Percentiles rank a stretch among this genome's conserved stretches.
phyloP scores from a whole-genome alignment of 225 moss, liverwort and hornwort genomes.

The Asterella californica region DNA sequence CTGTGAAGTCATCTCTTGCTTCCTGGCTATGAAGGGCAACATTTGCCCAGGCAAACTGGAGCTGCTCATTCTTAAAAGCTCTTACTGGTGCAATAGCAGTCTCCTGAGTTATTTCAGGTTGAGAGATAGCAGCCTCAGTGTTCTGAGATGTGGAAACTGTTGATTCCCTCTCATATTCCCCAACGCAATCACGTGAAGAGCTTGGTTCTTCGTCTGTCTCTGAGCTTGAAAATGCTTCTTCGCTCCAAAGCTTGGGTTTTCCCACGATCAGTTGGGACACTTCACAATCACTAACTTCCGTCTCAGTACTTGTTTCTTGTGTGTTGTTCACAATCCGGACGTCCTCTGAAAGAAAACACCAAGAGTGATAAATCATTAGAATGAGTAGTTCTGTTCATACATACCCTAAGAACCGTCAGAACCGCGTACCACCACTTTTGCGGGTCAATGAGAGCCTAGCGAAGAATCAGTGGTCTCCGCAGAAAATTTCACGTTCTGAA shows the following conservation, averaged over 20 bases:
- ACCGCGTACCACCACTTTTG: not conserved
- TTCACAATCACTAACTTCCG: not conserved
- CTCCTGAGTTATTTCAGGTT: not conserved
- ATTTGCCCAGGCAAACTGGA: slow-evolving; percentile 35
- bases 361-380: not conserved
- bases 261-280: not conserved
- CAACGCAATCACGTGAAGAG: not conserved
- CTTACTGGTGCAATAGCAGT: not conserved
- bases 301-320: slow-evolving; percentile 1
- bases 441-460: not conserved
- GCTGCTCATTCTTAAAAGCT: slow-evolving; percentile 13
- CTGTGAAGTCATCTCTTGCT: not conserved
- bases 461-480: not conserved
- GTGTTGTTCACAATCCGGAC: slow-evolving; percentile 20
- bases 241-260: slow-evolving; percentile 34
- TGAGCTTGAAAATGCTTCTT: slow-evolving; percentile 38
- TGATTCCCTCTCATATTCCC: not conserved
- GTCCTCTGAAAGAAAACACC: not conserved
- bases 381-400: not conserved
- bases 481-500: too few relatives aligned
- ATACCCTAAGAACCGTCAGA: not conserved
- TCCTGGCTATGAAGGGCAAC: slow-evolving; percentile 18
- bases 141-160: not conserved
- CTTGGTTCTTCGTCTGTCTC: slow-evolving; percentile 21
- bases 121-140: not conserved